Evolutionary conservation across 768 basidiomycete genomes (phyloP), one percentile per base, ranked within the genome.

Genomic region (Phaffia australis): DNA sequence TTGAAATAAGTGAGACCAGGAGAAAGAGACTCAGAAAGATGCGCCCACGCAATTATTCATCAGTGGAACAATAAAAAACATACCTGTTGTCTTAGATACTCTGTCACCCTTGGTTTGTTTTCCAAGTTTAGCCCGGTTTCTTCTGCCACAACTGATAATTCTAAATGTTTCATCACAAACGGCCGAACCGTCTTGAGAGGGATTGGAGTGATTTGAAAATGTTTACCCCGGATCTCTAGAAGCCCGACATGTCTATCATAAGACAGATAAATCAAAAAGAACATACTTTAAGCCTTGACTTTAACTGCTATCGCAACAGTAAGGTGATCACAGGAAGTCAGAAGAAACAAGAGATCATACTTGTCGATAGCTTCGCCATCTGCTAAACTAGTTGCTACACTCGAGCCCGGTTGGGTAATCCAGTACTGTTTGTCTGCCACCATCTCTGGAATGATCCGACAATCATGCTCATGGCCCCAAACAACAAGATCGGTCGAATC

Each of bases 391-490:
- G 95, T 99, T 0, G 95, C 95, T 2, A 99, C 85, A 0, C 88
- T 89, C 0, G 90, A 93, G 1, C 95, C 95, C 4, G 95, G 95
- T 76, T 99, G 95, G 1, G 86, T 83, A 72, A 99, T 91, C 72
- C 83, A 85, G 77, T 99, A 99, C 19, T 82, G 82, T 76, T 94
- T 93, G 16, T 89, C 91, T 4, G 89, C 85, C 9, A 99, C 94
- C 6, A 84, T 82, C 72, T 95, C 90, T 0, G 95, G 94, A 1
- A 84, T 79, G 63, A 94, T 88, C 35, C 93, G 84, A 73, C 94
- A 98, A 76, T 98, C 95, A 74, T 99, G 95, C 76, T 99, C 95
- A 75, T 99, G 95, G 8, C 95, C 95, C 95, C 95, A 99, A 1
- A 99, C 81, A 8, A 99, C 89, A 19, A 99, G 81, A 72, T 97